A percentile compares a stretch with the other conserved stretches of the same genome.
phyloP scores from a whole-genome alignment of 2,329 filamentous ascomycete genomes.

The Ilyonectria destructans region DNA sequence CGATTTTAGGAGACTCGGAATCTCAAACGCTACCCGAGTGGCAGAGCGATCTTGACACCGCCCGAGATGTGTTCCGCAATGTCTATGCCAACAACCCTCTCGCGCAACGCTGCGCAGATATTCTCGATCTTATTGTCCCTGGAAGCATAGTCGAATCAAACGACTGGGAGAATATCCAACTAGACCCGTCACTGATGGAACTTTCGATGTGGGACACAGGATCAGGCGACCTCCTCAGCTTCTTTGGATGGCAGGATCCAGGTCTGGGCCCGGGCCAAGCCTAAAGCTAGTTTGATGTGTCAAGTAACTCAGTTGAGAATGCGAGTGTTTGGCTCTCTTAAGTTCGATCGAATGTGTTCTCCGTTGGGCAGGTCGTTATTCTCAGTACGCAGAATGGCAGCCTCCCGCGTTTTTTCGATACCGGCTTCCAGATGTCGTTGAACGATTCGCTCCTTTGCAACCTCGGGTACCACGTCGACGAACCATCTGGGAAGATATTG shows the following conservation, averaged over 20 bases:
- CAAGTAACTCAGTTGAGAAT: slow-evolving; percentile 44
- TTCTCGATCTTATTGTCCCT: slow-evolving; percentile 48
- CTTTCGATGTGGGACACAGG: slow-evolving; percentile 46
- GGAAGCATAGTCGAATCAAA: neutral
- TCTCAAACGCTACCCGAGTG: slow-evolving; percentile 47
- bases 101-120: slow-evolving; percentile 49
- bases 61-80: slow-evolving; percentile 44
- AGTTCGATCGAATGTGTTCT: slow-evolving; percentile 44
- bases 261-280: slow-evolving; percentile 7
- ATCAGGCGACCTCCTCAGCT: slow-evolving; percentile 39
- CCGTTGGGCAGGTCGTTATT: slow-evolving; percentile 53
- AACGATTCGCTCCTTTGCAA: slow-evolving; percentile 46
- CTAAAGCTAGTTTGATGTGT: slow-evolving; percentile 21
- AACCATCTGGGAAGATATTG: slow-evolving; percentile 46
- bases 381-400: slow-evolving; percentile 43
- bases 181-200: slow-evolving; percentile 47
- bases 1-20: slow-evolving; percentile 48
- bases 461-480: slow-evolving; percentile 44
- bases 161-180: slow-evolving; percentile 29
- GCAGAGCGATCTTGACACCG: slow-evolving; percentile 50
- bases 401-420: slow-evolving; percentile 47
- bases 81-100: slow-evolving; percentile 46
- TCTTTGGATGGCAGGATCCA: slow-evolving; percentile 42
- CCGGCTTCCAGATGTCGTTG: slow-evolving; percentile 48
- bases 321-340: slow-evolving; percentile 41